phyloP scores from a whole-genome alignment of 139 green algal genomes.

The Protoeuglena noctilucae region DNA sequence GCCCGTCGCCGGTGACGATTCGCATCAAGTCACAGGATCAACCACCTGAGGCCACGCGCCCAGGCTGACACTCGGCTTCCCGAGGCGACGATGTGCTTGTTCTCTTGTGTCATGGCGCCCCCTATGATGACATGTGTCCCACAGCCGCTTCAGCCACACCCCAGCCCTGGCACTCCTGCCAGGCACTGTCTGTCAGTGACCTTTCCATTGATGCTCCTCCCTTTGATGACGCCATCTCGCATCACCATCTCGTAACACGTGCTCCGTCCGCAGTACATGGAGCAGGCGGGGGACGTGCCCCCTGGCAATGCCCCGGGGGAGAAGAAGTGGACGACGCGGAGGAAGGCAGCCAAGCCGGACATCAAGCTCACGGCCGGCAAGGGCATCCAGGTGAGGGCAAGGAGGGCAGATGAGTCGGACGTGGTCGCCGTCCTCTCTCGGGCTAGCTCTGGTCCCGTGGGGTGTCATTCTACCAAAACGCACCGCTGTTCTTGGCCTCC shows the following conservation, averaged over 20 bases:
- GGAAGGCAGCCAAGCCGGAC: slow-evolving; percentile 36
- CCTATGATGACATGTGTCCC: not conserved
- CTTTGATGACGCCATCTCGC: not conserved
- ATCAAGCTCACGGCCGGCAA: slow-evolving; percentile 63
- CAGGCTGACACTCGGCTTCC: too few relatives aligned
- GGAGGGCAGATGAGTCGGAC: too few relatives aligned
- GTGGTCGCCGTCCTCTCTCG: too few relatives aligned
- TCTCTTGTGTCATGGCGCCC: too few relatives aligned
- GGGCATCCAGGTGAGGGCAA: too few relatives aligned
- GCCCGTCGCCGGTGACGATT: too few relatives aligned
- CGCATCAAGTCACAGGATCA: too few relatives aligned
- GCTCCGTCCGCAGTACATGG: slow-evolving; percentile 20
- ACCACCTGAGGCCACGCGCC: too few relatives aligned
- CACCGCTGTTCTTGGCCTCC: too few relatives aligned
- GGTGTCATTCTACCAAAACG: too few relatives aligned
- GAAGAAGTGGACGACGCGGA: slow-evolving; percentile 40
- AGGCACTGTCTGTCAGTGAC: not conserved
- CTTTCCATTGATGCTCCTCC: not conserved
- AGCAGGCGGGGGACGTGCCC: slow-evolving; percentile 43
- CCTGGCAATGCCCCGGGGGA: slow-evolving; percentile 59
- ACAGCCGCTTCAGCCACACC: slow-evolving; percentile 2
- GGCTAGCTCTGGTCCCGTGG: too few relatives aligned
- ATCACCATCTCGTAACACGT: not conserved
- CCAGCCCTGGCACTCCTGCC: not conserved
- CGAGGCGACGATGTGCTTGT: too few relatives aligned